A percentile compares a stretch with the other conserved stretches of the same genome.
These are phyloP conservation scores for Pachyrhizus erosus DNA, from an alignment of 306 rosid genomes.

Conservation along the genomic window DNA sequence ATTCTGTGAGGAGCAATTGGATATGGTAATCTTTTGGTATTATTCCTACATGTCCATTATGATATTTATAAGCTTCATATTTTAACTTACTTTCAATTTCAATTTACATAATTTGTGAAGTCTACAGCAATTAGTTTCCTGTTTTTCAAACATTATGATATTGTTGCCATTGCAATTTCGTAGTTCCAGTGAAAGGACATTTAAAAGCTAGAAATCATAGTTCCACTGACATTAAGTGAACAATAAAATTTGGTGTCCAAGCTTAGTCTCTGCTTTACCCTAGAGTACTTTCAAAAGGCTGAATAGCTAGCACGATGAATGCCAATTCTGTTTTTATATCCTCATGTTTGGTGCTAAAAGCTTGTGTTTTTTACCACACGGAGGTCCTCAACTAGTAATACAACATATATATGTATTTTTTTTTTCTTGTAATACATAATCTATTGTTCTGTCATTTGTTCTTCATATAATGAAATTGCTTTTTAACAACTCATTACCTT, in stretches of 20 bases:
- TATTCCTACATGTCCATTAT: neutral
- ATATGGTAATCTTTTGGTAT: neutral
- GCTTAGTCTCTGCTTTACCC: neutral
- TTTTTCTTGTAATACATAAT: conserved; percentile 14
- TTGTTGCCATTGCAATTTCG: neutral
- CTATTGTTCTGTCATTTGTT: conserved; percentile 21
- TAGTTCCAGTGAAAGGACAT: neutral
- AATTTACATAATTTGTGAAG: neutral
- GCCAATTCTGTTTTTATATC: conserved; percentile 4
- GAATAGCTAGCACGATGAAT: neutral
- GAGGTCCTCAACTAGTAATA: conserved; percentile 21
- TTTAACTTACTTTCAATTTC: neutral
- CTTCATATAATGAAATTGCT: conserved; percentile 5
- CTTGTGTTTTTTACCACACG: neutral
- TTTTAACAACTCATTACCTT: conserved; percentile 42
- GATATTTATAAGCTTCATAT: neutral
- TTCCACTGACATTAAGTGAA: neutral
- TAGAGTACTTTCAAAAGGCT: conserved; percentile 2
- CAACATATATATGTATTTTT: neutral
- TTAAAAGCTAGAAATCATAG: neutral
- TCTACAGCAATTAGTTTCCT: neutral
- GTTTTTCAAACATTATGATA: neutral
- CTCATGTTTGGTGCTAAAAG: neutral
- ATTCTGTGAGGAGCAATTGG: conserved; percentile 12
- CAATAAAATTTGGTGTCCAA: neutral